Evolutionary conservation across 2,329 filamentous ascomycete species (phyloP).

Genomic region (Exophiala viscosa): DNA sequence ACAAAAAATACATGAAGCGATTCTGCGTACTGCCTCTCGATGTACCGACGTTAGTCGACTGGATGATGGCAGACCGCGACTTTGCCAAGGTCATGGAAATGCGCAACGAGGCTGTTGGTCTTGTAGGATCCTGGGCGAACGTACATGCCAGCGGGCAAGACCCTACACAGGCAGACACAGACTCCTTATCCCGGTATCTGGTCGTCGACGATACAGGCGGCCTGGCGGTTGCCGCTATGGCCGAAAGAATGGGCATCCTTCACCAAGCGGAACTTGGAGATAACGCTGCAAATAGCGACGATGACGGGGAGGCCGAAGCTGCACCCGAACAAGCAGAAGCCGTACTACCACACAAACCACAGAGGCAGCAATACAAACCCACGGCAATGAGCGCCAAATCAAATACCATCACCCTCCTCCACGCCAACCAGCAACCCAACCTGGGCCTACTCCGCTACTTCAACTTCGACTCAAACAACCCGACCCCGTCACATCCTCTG

Average conservation of each 20-base stretch:
- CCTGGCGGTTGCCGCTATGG: constrained; percentile 74
- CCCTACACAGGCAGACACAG: constrained; percentile 22
- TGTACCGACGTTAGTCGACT: constrained; percentile 69
- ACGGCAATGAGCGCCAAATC: constrained; percentile 53
- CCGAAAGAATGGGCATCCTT: constrained; percentile 82
- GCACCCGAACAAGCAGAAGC: constrained; percentile 6
- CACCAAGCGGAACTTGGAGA: constrained; percentile 43
- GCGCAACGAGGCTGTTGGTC: constrained; percentile 74
- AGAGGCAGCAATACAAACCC: constrained; percentile 26
- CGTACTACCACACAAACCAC: constrained; percentile 29
- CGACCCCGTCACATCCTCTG: constrained; percentile 68
- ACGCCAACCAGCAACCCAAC: constrained; percentile 81
- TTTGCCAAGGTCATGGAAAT: constrained; percentile 77
- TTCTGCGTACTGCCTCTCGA: constrained; percentile 85
- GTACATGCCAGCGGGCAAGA: constrained; percentile 61
- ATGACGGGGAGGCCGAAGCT: constrained; percentile 12
- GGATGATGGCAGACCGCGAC: constrained; percentile 76
- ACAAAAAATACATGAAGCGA: constrained; percentile 84
- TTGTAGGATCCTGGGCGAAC: constrained; percentile 86
- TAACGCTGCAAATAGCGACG: constrained; percentile 7
- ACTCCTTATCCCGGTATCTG: constrained; percentile 58
- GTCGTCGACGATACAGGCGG: constrained; percentile 85
- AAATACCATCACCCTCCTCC: constrained; percentile 77
- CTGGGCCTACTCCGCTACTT: constrained; percentile 86
- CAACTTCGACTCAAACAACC: constrained; percentile 69